A percentile compares a stretch with the other conserved stretches of the same genome.
These are phyloP conservation scores for Forsythia viridissima DNA, from an alignment of 257 asterid species.

Conservation along the genomic window DNA sequence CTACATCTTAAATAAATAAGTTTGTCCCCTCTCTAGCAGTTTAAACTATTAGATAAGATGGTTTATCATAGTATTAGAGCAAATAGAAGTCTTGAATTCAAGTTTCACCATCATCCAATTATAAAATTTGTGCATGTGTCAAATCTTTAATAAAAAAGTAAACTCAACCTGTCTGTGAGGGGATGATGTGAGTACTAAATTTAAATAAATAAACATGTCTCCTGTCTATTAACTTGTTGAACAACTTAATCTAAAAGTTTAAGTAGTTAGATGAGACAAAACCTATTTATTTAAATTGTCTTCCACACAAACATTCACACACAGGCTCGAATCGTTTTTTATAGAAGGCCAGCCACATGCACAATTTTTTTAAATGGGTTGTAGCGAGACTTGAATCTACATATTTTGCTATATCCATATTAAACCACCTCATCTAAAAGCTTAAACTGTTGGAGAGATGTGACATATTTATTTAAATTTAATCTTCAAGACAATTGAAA, in stretches of 20 bases:
- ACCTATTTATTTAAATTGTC: neutral
- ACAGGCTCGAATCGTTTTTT: too few relatives aligned
- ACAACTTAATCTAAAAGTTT: neutral
- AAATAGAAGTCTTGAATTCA: neutral
- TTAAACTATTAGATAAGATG: neutral
- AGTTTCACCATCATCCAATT: neutral
- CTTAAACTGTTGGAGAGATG: neutral
- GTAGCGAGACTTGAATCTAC: neutral
- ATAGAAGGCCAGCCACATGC: too few relatives aligned
- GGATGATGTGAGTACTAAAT: neutral
- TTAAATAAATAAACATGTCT: neutral
- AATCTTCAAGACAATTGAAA: too few relatives aligned
- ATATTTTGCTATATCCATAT: neutral
- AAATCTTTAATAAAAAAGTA: neutral
- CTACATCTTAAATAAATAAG: neutral
- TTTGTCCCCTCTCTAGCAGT: neutral
- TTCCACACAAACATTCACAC: too few relatives aligned
- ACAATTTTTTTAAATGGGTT: too few relatives aligned
- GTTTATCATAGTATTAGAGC: neutral
- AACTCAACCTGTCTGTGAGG: neutral
- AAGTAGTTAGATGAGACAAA: neutral
- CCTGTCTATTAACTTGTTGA: neutral
- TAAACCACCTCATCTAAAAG: neutral
- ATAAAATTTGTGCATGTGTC: neutral
- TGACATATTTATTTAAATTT: too few relatives aligned